Evolutionary conservation across 306 rosid genomes (phyloP), one percentile per base, ranked within the genome.

Genomic region (Acacia acuminata): DNA sequence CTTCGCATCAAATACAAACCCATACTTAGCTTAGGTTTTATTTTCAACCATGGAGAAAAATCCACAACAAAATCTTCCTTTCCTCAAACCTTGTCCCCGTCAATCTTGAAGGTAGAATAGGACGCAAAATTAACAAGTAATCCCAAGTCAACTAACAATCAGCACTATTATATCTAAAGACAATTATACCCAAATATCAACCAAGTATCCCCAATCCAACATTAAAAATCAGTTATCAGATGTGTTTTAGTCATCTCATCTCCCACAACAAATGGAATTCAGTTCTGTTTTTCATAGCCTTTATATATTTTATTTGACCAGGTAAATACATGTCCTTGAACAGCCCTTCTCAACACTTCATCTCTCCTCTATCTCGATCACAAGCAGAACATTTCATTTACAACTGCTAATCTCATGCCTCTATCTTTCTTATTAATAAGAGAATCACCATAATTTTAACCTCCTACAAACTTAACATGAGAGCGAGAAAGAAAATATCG

Each of bases 401-500:
- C 12, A 17, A 66, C n/a, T 66, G 71, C 22, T 66, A 34, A 8
- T 2, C 7, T 34, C 71, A 32, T 16, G 43, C 11, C 71, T 17
- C 24, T 47, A 80, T 50, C 53, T 47, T 75, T 45, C 51, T 50
- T 24, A 53, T 61, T 73, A 48, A 63, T 40, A 56, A 56, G 42
- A 67, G 76, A 51, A 50, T 69, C 19, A 77, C 60, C 71, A 77
- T 73, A 45, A 32, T 34, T 53, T 27, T 63, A 77, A 81, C 73
- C 80, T 81, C 48, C 75, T 51, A 44, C 71, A 80, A 76, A 58
- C 32, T 61, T 16, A 60, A 61, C 32, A 7, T 10, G 58, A 20
- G 75, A 30, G 58, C 30, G 10, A 22, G 79, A 77, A 80, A 64
- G 43, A 38, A 78, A 74, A 60, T 73, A 67, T 58, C 30, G 45